A percentile compares a stretch with the other conserved stretches of the same genome.
These are phyloP conservation scores for Manihot esculenta DNA, from an alignment of 441 rosid genomes.

Conservation along the genomic window DNA sequence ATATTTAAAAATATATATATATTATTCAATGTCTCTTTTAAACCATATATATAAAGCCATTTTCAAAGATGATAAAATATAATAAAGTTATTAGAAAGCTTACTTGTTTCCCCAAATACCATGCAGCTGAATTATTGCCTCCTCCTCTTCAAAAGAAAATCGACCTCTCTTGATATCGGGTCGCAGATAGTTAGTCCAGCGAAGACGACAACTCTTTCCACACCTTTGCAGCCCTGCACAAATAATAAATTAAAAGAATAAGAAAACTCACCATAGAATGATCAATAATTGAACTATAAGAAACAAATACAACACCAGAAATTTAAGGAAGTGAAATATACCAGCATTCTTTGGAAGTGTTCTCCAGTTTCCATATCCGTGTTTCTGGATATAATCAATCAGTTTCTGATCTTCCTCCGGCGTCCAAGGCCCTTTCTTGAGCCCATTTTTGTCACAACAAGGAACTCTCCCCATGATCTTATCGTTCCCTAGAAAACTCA, in stretches of 20 bases:
- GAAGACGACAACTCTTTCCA: conserved; percentile 60
- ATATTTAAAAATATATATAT: too few species aligned
- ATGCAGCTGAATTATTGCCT: conserved; percentile 46
- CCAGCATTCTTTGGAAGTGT: conserved; percentile 48
- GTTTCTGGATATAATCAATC: conserved; percentile 35
- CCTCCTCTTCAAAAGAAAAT: conserved; percentile 49
- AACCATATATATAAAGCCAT: background rate
- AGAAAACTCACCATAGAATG: background rate
- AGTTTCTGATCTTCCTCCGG: conserved; percentile 48
- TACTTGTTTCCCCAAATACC: conserved; percentile 51
- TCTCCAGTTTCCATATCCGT: conserved; percentile 49
- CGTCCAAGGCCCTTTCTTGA: conserved; percentile 48
- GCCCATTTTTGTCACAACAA: conserved; percentile 33
- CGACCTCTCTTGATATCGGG: conserved; percentile 56
- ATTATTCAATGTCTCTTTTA: background rate
- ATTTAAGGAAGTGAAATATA: background rate
- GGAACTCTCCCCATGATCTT: conserved; percentile 41
- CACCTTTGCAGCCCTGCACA: conserved; percentile 49
- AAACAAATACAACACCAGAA: background rate
- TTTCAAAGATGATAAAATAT: background rate
- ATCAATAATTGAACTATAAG: background rate
- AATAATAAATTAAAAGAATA: background rate
- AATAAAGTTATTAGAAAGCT: conserved; percentile 12
- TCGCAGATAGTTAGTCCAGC: conserved; percentile 54
- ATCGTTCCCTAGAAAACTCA: too few species aligned